A percentile compares a stretch with the other conserved stretches of the same genome.
phyloP scores from a whole-genome alignment of 176 grass and related monocot species.

The Thalia dealbata region DNA sequence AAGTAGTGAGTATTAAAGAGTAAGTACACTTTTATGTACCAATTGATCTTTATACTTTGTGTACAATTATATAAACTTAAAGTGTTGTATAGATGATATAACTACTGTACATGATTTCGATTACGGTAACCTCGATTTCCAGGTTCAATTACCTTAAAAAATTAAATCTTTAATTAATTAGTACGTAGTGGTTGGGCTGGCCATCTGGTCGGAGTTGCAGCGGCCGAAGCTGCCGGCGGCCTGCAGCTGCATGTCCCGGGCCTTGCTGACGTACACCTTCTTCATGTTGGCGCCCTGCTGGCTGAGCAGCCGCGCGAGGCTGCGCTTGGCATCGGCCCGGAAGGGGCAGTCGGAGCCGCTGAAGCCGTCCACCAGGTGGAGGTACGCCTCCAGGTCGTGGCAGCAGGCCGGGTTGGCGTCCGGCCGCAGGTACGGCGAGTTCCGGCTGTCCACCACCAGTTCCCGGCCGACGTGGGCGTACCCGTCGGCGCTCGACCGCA shows the following conservation, averaged over 20 bases:
- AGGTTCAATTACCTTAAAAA: too few species aligned
- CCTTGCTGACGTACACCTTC: constrained; percentile 60
- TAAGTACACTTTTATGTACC: too few species aligned
- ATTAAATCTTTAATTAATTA: not conserved
- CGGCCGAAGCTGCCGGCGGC: constrained; percentile 12
- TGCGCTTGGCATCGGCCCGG: constrained; percentile 42
- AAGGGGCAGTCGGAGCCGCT: constrained; percentile 39
- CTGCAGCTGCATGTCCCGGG: constrained; percentile 29
- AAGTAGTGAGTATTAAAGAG: too few species aligned
- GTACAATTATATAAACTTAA: too few species aligned
- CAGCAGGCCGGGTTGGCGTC: constrained; percentile 48
- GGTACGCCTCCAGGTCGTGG: constrained; percentile 61
- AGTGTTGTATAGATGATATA: too few species aligned
- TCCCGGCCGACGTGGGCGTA: constrained; percentile 47
- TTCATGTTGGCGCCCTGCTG: constrained; percentile 53
- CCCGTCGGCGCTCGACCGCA: not conserved
- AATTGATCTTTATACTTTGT: too few species aligned
- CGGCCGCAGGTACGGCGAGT: constrained; percentile 51
- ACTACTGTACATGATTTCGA: too few species aligned
- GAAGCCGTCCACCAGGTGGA: constrained; percentile 68
- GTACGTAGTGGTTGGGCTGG: not conserved
- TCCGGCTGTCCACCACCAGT: constrained; percentile 55
- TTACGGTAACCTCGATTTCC: too few species aligned
- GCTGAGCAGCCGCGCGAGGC: constrained; percentile 32
- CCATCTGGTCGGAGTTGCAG: not conserved